These are phyloP conservation scores for Ampelomyces quisqualis DNA, from an alignment of 2,329 filamentous ascomycete genomes.

Conservation along the genomic window DNA sequence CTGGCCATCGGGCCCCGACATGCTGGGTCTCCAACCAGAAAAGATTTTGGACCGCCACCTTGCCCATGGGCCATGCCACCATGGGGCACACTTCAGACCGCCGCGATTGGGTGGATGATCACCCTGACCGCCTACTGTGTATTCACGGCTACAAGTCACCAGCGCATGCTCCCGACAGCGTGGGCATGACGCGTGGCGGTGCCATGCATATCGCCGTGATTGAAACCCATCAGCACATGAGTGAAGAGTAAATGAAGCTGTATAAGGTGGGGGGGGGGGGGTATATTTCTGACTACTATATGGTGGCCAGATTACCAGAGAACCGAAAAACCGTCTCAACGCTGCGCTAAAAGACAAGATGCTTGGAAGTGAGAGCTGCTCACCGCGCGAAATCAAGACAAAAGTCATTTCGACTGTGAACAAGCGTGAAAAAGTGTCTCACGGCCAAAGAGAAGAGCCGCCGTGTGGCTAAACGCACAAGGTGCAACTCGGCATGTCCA, in stretches of 20 bases:
- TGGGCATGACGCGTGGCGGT: conserved; percentile 21
- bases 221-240: conserved; percentile 1
- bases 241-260: background rate
- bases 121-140: conserved; percentile 8
- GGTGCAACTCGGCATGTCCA: background rate
- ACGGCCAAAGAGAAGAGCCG: no score
- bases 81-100: conserved; percentile 5
- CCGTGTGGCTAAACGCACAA: no score
- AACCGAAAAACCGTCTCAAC: background rate
- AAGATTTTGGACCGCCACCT: background rate
- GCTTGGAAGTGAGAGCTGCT: conserved; percentile 8
- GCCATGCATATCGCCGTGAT: conserved; percentile 11
- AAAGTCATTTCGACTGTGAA: no score
- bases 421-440: no score
- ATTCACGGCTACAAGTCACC: conserved; percentile 5
- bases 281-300: conserved; percentile 26
- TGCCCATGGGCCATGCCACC: background rate
- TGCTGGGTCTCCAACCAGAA: conserved; percentile 9
- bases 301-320: conserved; percentile 11
- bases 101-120: conserved; percentile 3
- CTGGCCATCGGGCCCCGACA: conserved; percentile 12
- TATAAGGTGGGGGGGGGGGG: conserved; percentile 9
- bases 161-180: conserved; percentile 7
- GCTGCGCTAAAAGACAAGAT: background rate
- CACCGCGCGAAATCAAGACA: background rate